Evolutionary conservation across 2,329 filamentous ascomycete species (phyloP).

Genomic region (Daldinia sp.): DNA sequence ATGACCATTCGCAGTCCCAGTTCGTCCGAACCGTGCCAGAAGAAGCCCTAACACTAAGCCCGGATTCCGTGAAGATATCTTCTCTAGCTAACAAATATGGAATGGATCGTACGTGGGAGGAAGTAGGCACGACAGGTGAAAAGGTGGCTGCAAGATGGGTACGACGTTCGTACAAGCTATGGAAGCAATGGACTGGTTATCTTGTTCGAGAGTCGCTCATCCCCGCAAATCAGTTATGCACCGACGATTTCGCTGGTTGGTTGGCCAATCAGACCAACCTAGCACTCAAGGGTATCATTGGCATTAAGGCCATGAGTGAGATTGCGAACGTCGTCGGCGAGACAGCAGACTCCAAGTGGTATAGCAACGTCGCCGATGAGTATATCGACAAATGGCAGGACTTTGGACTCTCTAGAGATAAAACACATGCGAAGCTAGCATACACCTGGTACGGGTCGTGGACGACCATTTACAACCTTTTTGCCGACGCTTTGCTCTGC

Average conservation of each 20-base stretch:
- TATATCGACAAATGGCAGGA: constrained; percentile 78
- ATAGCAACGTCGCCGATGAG: constrained; percentile 67
- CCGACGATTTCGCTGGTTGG: constrained; percentile 81
- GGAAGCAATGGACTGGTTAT: constrained; percentile 80
- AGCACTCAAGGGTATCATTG: constrained; percentile 79
- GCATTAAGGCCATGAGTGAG: constrained; percentile 80
- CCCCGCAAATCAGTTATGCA: constrained; percentile 76
- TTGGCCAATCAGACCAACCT: constrained; percentile 78
- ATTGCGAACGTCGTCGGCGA: constrained; percentile 68
- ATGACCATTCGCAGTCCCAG: constrained; percentile 63
- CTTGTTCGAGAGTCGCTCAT: constrained; percentile 74
- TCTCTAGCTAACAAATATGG: constrained; percentile 46
- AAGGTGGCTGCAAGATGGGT: constrained; percentile 52
- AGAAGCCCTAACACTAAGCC: constrained; percentile 25
- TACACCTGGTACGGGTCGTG: constrained; percentile 85
- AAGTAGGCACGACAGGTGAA: constrained; percentile 55
- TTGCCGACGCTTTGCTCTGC: constrained; percentile 78
- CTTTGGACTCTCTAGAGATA: constrained; percentile 73
- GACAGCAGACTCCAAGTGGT: constrained; percentile 65
- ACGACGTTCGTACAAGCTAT: constrained; percentile 68
- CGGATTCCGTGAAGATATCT: constrained; percentile 28
- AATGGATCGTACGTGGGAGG: constrained; percentile 70
- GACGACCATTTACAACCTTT: constrained; percentile 83
- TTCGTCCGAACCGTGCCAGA: constrained; percentile 60
- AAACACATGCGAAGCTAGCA: constrained; percentile 76